These are phyloP conservation scores for Macroventuria anomochaeta DNA, from an alignment of 2,329 filamentous ascomycete species.

Conservation along the genomic window DNA sequence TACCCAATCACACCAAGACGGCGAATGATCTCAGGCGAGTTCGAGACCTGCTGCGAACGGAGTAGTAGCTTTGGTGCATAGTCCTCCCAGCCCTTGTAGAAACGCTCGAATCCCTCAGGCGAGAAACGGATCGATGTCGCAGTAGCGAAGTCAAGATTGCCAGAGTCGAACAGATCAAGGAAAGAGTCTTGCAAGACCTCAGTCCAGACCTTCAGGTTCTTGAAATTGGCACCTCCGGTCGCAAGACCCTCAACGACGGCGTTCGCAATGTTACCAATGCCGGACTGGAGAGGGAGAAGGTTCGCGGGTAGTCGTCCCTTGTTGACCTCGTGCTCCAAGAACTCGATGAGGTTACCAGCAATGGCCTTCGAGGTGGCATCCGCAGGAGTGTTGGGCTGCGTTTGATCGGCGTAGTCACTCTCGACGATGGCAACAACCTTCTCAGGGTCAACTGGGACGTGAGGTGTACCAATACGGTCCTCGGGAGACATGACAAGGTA, in stretches of 20 bases:
- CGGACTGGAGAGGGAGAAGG: slow-evolving; percentile 82
- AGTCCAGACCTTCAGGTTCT: slow-evolving; percentile 90
- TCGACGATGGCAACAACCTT: slow-evolving; percentile 86
- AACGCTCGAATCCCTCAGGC: slow-evolving; percentile 87
- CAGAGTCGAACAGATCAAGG: slow-evolving; percentile 89
- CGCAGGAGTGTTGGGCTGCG: slow-evolving; percentile 75
- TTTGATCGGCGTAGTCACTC: slow-evolving; percentile 80
- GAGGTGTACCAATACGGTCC: slow-evolving; percentile 82
- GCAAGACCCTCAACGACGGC: slow-evolving; percentile 85
- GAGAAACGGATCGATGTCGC: slow-evolving; percentile 91
- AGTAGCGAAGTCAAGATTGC: slow-evolving; percentile 86
- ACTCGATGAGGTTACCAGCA: slow-evolving; percentile 80
- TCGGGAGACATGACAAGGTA: slow-evolving; percentile 85
- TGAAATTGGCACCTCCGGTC: slow-evolving; percentile 76
- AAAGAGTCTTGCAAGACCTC: slow-evolving; percentile 93
- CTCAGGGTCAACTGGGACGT: slow-evolving; percentile 84
- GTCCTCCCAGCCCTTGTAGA: slow-evolving; percentile 83
- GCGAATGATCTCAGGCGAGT: slow-evolving; percentile 89
- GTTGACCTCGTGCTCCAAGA: slow-evolving; percentile 82
- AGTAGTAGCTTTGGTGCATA: slow-evolving; percentile 85
- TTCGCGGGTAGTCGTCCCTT: slow-evolving; percentile 78
- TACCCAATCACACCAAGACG: slow-evolving; percentile 77
- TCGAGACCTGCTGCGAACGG: slow-evolving; percentile 85
- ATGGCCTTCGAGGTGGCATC: slow-evolving; percentile 77
- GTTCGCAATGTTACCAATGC: slow-evolving; percentile 93